phyloP scores from a whole-genome alignment of 2,329 filamentous ascomycete species.

The Aspergillus sojae region DNA sequence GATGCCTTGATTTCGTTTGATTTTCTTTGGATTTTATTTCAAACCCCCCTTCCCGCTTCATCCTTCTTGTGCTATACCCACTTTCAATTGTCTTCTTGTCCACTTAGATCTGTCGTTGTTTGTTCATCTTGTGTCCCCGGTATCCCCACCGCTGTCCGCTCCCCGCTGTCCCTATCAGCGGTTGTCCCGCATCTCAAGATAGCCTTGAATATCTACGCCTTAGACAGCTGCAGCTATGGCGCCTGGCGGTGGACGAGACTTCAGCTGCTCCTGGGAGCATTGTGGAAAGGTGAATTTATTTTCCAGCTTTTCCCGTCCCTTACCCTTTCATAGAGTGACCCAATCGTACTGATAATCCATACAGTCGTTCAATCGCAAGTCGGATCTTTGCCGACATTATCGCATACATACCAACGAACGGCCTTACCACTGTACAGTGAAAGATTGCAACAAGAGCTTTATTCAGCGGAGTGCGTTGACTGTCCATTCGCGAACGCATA shows the following conservation, averaged over 20 bases:
- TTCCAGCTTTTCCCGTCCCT: background rate
- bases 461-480: slow-evolving; percentile 52
- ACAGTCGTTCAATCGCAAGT: slow-evolving; percentile 53
- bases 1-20: background rate
- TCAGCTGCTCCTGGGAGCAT: slow-evolving; percentile 47
- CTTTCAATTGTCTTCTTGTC: slow-evolving; percentile 3
- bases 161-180: slow-evolving; percentile 8
- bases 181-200: slow-evolving; percentile 8
- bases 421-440: slow-evolving; percentile 49
- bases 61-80: background rate
- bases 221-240: slow-evolving; percentile 33
- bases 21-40: background rate
- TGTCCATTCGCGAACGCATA: slow-evolving; percentile 49
- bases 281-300: slow-evolving; percentile 45
- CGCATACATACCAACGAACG: slow-evolving; percentile 53
- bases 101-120: background rate
- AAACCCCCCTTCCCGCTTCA: background rate
- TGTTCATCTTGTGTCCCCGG: background rate
- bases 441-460: slow-evolving; percentile 51
- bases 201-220: background rate
- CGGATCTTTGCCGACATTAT: slow-evolving; percentile 50
- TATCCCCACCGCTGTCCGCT: slow-evolving; percentile 3
- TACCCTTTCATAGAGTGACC: background rate
- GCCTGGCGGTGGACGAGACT: slow-evolving; percentile 45
- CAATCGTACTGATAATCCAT: slow-evolving; percentile 5